Percentiles rank a stretch among this genome's conserved stretches.
Evolutionary conservation across 192 early-diverging fungal genomes (phyloP).

Genomic region (Allomyces javanicus): DNA sequence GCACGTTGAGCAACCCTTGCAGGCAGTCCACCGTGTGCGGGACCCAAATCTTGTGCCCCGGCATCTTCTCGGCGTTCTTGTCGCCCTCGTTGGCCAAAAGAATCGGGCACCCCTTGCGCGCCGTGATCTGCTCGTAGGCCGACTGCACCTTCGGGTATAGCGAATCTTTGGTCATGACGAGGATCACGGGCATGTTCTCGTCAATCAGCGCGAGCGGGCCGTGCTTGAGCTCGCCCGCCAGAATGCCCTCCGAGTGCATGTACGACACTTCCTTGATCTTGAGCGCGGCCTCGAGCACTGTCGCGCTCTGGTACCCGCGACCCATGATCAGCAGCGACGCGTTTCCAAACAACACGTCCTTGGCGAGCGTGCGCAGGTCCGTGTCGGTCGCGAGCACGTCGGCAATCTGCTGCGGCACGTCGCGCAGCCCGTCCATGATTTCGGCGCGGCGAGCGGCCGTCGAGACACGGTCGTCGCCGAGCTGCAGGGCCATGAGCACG

Average conservation of each 20-base stretch:
- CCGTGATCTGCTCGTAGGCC: conserved; percentile 88
- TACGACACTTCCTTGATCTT: conserved; percentile 99
- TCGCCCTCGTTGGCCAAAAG: conserved; percentile 89
- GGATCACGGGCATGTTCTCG: conserved; percentile 90
- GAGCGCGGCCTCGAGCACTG: conserved; percentile 88
- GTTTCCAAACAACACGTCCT: conserved; percentile 58
- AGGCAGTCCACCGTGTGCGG: conserved; percentile 83
- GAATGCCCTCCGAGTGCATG: conserved; percentile 96
- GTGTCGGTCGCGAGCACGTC: conserved; percentile 68
- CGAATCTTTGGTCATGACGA: conserved; percentile 93
- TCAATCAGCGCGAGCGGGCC: conserved; percentile 92
- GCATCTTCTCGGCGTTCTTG: conserved; percentile 31
- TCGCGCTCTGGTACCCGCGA: conserved; percentile 94
- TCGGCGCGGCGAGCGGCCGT: conserved; percentile 69
- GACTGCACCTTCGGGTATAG: conserved; percentile 81
- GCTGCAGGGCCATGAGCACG: conserved; percentile 93
- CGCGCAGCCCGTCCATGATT: conserved; percentile 82
- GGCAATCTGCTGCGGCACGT: conserved; percentile 80
- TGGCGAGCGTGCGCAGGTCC: conserved; percentile 62
- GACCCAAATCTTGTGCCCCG: conserved; percentile 62
- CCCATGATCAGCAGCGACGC: conserved; percentile 87
- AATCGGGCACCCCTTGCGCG: conserved; percentile 87
- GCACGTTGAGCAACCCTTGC: conserved; percentile 84
- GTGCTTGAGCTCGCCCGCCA: conserved; percentile 98
- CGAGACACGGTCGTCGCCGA: conserved; percentile 77